Base-by-base conservation (phyloP, 208 protist genomes). In the Phytomonas sp. region DNA sequence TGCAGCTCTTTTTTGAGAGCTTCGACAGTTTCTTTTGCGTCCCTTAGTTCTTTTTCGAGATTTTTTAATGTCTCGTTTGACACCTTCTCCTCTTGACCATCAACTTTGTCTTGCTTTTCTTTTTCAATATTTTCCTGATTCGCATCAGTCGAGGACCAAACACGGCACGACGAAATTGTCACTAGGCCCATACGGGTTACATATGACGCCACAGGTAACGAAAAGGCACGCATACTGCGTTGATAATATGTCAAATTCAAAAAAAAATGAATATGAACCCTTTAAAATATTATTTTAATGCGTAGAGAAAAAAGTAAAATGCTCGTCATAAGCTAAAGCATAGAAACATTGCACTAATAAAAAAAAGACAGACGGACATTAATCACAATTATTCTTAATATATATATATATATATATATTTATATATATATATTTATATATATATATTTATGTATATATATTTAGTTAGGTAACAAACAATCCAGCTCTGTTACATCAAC, bases 1-100 rank as follows among this genome's bases (percentile, higher is more conserved):
- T 89, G 76, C 6, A 91, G 69, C 28, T 96, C 85, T 63, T 97
- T 96, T 71, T 91, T 93, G 30, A 95, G 75, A 46, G 90, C 76
- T 56, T 81, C 84, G 13, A 93, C 65, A 51, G 74, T 74, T 36
- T 82, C 65, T 68, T 85, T 83, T 7, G 84, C 79, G 9, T 83
- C 81, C 60, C 82, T 79, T 59, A 95, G 80, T 26, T 93, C 80
- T 66, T 83, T 86, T 60, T 97, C 85, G 34, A 90, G 33, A 60
- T 87, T 71, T 67, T 82, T 81, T 6, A 79, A 66, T 8, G 69
- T 31, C 6, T 76, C 75, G 9, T 68, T 2, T 9, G 74, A 67
- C 6, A 83, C 73, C 0, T 77, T 77, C 8, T 88, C 75, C 61
- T 80, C 75, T 0, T 67, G 56, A 11, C 15, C 59, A 29, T 63